Conservation (phyloP, 257 asterid species). For the Solanum megistacrolobum region DNA sequence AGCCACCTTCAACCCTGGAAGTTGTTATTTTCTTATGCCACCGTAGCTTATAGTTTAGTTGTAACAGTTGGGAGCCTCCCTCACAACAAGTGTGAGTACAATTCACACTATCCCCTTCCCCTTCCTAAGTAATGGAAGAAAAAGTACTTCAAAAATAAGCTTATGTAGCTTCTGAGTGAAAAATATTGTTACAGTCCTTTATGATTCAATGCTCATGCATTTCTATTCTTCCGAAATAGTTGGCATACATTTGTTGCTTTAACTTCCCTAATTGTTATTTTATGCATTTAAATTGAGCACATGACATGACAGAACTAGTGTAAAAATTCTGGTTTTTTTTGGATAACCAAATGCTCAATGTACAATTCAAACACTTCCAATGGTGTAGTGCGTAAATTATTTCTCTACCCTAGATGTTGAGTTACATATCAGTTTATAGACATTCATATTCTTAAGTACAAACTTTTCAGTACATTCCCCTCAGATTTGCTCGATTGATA, state of each 20-base stretch:
- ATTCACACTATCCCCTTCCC: background rate
- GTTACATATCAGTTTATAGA: background rate
- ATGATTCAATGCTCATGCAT: background rate
- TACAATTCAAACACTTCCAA: background rate
- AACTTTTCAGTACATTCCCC: conserved; percentile 59
- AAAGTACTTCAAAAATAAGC: background rate
- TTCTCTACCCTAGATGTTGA: background rate
- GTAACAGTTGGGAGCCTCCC: background rate
- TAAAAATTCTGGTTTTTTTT: background rate
- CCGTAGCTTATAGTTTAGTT: background rate
- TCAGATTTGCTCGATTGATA: conserved; percentile 19
- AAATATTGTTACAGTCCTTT: background rate
- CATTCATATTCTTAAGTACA: background rate
- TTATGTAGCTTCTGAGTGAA: background rate
- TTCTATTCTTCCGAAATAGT: background rate
- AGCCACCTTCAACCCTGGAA: background rate
- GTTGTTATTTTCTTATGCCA: background rate
- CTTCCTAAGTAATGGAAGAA: background rate
- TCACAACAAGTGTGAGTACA: background rate
- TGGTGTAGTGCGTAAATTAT: background rate
- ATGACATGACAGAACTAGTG: background rate
- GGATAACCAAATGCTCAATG: background rate
- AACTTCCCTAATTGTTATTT: background rate
- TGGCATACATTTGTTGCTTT: background rate
- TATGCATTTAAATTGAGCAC: background rate